Evolutionary conservation across 129 eudicot species (phyloP).

Genomic region (Arctium minus): DNA sequence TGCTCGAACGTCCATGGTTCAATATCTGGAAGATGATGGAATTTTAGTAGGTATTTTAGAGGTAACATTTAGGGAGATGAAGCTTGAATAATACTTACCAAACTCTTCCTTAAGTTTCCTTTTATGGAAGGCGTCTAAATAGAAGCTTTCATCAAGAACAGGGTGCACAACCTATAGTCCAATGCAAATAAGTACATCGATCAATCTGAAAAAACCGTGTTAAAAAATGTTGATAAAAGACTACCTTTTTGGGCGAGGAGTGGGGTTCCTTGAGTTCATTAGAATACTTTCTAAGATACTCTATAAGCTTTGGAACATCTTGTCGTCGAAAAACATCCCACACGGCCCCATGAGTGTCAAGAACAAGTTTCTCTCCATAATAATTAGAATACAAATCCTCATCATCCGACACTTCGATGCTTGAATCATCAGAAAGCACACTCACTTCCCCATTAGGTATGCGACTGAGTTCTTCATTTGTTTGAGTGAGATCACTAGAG

Average conservation of each 20-base stretch:
- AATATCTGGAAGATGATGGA: slow-evolving; percentile 7
- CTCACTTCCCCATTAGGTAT: slow-evolving; percentile 41
- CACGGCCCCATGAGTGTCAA: slow-evolving; percentile 58
- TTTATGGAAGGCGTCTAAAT: slow-evolving; percentile 67
- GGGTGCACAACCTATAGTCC: slow-evolving; percentile 73
- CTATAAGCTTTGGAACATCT: slow-evolving; percentile 76
- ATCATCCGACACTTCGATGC: slow-evolving; percentile 54
- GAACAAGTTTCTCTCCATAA: slow-evolving; percentile 24
- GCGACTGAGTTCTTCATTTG: slow-evolving; percentile 29
- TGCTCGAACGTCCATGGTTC: slow-evolving; percentile 42
- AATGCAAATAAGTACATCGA: not conserved
- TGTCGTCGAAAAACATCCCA: slow-evolving; percentile 89
- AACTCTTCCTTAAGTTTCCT: slow-evolving; percentile 81
- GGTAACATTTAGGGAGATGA: not conserved
- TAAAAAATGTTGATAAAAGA: not conserved
- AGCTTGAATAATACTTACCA: slow-evolving; percentile 41
- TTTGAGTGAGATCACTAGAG: slow-evolving; percentile 53
- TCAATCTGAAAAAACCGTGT: not conserved
- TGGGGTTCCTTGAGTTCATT: slow-evolving; percentile 41
- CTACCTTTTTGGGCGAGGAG: slow-evolving; percentile 48
- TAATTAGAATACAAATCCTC: slow-evolving; percentile 38
- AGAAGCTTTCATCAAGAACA: slow-evolving; percentile 72
- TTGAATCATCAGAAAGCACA: slow-evolving; percentile 40
- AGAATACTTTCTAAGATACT: slow-evolving; percentile 65
- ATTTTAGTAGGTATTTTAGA: not conserved